Evolutionary conservation across 2,329 filamentous ascomycete genomes (phyloP), one percentile per base, ranked within the genome.

Genomic region (Chrysoporthe puriensis): DNA sequence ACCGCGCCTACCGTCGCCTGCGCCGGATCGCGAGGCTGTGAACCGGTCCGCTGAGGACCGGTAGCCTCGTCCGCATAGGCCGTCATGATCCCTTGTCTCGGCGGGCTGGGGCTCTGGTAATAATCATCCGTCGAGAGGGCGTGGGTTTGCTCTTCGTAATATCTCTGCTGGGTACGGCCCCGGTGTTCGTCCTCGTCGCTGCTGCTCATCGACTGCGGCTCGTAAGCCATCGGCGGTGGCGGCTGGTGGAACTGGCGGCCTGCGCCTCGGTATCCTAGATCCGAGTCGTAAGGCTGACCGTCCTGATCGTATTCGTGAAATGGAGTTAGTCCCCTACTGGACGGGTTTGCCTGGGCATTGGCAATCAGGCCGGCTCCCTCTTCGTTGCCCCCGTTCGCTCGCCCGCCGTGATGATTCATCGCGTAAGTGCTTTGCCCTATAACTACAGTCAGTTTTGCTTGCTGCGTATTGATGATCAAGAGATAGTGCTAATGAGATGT

Each of bases 301-400:
- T 63, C 61, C 21, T 70, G 63, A 21, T 70, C 61, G 59, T 71
- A 68, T 18, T 58, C 74, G 70, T 63, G 64, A 59, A 54, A 34
- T 21, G 68, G 65, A 65, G 68, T 52, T 40, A 34, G 32, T 50
- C 32, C 60, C 56, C 59, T 69, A 66, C 66, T 66, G 52, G 58
- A 69, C 21, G 75, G 73, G 66, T 76, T 74, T 26, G 73, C 73
- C 70, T 81, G 79, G 1, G 79, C 80, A 66, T 82, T 74, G 8
- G 74, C 72, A 13, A 77, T 77, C 50, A 77, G 67, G 4, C 73
- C 76, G 9, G 74, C 75, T 2, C 72, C 72, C 60, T 77, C 76
- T 56, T 77, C 75, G 52, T 70, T 72, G 7, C 70, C 66, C 8
- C 58, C 64, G 42, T 48, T 56, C 21, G 54, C 63, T 56, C 57